Evolutionary conservation across 2,329 filamentous ascomycete species (phyloP).

Genomic region (Fulvia fulva): DNA sequence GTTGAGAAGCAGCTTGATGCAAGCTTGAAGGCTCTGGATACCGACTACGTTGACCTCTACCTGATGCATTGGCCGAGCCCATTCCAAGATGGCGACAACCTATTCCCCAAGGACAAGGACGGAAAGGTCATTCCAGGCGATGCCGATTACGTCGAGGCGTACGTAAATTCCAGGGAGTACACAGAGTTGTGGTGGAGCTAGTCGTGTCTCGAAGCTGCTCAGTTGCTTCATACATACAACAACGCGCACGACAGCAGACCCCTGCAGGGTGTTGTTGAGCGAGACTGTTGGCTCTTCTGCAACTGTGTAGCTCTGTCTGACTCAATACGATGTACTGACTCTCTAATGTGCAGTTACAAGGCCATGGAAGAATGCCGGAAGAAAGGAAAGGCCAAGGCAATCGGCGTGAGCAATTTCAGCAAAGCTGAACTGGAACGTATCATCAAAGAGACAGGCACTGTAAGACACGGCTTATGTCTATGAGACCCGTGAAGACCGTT

Average conservation of each 20-base stretch:
- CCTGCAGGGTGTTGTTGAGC: too few relatives aligned
- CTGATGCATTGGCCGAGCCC: conserved; percentile 64
- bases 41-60: conserved; percentile 67
- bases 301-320: too few relatives aligned
- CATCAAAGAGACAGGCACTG: conserved; percentile 41
- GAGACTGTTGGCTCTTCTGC: too few relatives aligned
- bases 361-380: conserved; percentile 37
- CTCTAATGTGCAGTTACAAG: too few relatives aligned
- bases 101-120: conserved; percentile 46
- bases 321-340: too few relatives aligned
- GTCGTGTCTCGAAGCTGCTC: too few relatives aligned
- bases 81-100: conserved; percentile 47
- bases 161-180: too few relatives aligned
- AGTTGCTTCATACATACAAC: too few relatives aligned
- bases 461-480: conserved; percentile 5
- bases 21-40: conserved; percentile 58
- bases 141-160: conserved; percentile 51
- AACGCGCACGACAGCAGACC: too few relatives aligned
- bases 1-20: conserved; percentile 57
- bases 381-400: conserved; percentile 43
- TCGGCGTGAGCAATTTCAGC: conserved; percentile 53
- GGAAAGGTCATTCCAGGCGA: conserved; percentile 40
- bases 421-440: conserved; percentile 47
- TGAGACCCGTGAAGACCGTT: background rate
- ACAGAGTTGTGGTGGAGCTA: too few relatives aligned